Base-by-base conservation (phyloP, 352 stramenopile genomes). In the Phytopythium aichiense region DNA sequence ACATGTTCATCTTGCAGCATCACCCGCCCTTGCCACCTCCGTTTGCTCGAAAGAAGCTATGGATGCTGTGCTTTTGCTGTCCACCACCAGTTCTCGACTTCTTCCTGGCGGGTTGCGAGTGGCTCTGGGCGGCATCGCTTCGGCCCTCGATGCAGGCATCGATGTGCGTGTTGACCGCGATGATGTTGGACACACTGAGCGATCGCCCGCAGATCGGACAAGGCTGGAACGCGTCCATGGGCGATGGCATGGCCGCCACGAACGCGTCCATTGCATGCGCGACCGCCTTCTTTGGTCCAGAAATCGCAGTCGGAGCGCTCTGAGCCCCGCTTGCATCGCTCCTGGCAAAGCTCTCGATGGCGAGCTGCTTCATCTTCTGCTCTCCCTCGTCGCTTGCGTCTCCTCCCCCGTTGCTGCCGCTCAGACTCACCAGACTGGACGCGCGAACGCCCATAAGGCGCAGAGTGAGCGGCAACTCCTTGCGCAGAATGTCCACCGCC, bases 161-260 rank as follows among this genome's bases (percentile, higher is more conserved):
- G 25, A 91, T 76, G 62, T 91, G 81, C 50, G 69, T 64, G 56
- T 88, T 89, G 60, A 91, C 77, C n/a, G 76, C 65, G 46, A 87
- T 72, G 30, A 72, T 72, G 61, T 74, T 87, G 28, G 60, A 49
- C 11, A 69, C 64, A 56, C 88, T 82, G 50, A 91, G 74, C 23
- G 74, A 63, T 28, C 78, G 75, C 8, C 70, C 65, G 51, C 81
- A 91, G 55, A 91, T 84, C 50, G 81, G 81, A 62, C 81, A 89
- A 9, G 78, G 72, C 43, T 73, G 66, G 45, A 73, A 76, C 25
- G 49, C 48, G 40, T 53, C 46, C 56, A 62, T 38, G 3, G 33
- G 22, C 6, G n/a, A 48, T 55, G 13, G 63, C 6, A 46, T 55
- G 50, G 58, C 30, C 11, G 37, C 43, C 28, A 64, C 46, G 49